A percentile compares a stretch with the other conserved stretches of the same genome.
Conservation (phyloP, 139 green algal genomes). For the Ettlia oleoabundans region DNA sequence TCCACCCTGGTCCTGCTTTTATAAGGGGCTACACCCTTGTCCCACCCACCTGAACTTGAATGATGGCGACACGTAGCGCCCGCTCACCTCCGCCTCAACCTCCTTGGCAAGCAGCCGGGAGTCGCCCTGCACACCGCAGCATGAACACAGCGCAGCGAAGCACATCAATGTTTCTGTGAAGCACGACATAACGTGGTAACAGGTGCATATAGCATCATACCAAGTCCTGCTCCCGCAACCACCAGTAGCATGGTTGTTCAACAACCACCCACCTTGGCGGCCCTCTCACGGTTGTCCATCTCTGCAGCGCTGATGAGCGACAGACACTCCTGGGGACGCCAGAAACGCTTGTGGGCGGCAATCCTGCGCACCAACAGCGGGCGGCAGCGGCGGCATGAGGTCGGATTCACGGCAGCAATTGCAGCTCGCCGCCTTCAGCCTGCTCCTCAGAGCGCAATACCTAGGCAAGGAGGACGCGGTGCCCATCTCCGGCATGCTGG, state of each 20-base stretch:
- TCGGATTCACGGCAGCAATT: too few species aligned
- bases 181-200: too few species aligned
- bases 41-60: conserved; percentile 48
- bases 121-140: too few species aligned
- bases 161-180: too few species aligned
- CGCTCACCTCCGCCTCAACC: not conserved
- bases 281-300: conserved; percentile 56
- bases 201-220: too few species aligned
- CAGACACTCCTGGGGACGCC: conserved; percentile 62
- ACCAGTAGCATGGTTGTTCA: not conserved
- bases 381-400: too few species aligned
- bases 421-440: too few species aligned
- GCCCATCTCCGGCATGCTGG: not conserved
- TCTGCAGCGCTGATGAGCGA: conserved; percentile 66
- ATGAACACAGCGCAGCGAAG: not conserved
- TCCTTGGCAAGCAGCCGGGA: not conserved
- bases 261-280: not conserved
- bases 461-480: not conserved
- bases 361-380: too few species aligned
- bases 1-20: too few species aligned
- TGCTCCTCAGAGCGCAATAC: too few species aligned
- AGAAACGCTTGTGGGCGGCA: conserved; percentile 48
- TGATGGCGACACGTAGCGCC: conserved; percentile 38
- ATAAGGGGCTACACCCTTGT: too few species aligned
- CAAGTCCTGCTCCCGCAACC: too few species aligned